Evolutionary conservation across 108 stramenopile species (phyloP).

Genomic region (Skeletonema costatum): DNA sequence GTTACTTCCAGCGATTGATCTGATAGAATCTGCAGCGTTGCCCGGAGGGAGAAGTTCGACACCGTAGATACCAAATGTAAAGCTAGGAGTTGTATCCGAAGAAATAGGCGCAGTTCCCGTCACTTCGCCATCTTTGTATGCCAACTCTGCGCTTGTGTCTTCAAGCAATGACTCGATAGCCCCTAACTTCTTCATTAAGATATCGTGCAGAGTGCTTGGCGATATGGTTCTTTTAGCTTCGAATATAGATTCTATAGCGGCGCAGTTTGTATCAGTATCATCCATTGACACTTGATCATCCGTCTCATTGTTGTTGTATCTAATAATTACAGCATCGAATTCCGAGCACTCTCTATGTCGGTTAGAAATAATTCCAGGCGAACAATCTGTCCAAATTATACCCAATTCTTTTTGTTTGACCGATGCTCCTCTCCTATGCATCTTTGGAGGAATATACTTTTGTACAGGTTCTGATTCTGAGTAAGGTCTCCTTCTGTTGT

Average conservation of each 20-base stretch:
- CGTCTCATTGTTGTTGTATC: too few relatives aligned
- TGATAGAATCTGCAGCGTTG: slow-evolving; percentile 35
- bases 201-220: slow-evolving; percentile 35
- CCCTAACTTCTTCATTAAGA: slow-evolving; percentile 28
- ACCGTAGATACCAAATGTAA: slow-evolving; percentile 31
- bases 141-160: slow-evolving; percentile 21
- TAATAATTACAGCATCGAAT: slow-evolving; percentile 19
- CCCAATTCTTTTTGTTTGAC: slow-evolving; percentile 10
- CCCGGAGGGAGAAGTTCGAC: slow-evolving; percentile 17
- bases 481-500: slow-evolving; percentile 8
- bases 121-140: slow-evolving; percentile 13
- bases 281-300: too few relatives aligned
- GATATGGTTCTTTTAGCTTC: slow-evolving; percentile 38
- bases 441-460: slow-evolving; percentile 1
- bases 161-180: slow-evolving; percentile 18
- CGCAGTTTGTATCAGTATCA: not conserved
- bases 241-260: slow-evolving; percentile 26
- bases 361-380: not conserved
- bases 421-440: slow-evolving; percentile 4
- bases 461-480: not conserved
- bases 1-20: slow-evolving; percentile 24
- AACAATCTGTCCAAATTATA: slow-evolving; percentile 29
- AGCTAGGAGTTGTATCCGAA: not conserved
- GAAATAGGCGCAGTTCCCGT: not conserved
- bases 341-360: slow-evolving; percentile 37